Evolutionary conservation across 371 early-diverging fungal genomes (phyloP).

Genomic region (Basidiobolus heterosporus): DNA sequence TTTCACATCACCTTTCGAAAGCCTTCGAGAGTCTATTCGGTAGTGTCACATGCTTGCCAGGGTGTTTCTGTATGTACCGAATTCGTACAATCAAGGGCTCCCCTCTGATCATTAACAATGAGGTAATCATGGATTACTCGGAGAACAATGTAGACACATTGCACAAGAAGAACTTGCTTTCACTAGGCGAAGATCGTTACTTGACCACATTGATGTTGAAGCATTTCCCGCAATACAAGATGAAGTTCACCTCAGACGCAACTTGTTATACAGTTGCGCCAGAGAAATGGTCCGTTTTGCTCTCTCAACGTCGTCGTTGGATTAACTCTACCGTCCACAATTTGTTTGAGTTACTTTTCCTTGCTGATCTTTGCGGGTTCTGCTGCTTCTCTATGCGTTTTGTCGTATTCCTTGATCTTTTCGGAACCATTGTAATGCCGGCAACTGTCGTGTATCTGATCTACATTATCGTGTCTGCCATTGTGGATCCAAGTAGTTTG

Average conservation of each 20-base stretch:
- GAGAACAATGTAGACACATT: constrained; percentile 89
- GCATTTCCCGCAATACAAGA: constrained; percentile 92
- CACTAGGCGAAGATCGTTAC: constrained; percentile 72
- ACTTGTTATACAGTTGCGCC: constrained; percentile 93
- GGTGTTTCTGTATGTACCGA: constrained; percentile 81
- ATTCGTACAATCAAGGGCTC: constrained; percentile 43
- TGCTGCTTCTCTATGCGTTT: constrained; percentile 95
- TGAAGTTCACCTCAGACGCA: constrained; percentile 90
- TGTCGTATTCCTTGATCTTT: constrained; percentile 75
- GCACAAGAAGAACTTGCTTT: constrained; percentile 82
- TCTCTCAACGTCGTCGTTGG: constrained; percentile 85
- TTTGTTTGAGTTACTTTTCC: constrained; percentile 71
- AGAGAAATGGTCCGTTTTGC: constrained; percentile 77
- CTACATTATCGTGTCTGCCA: constrained; percentile 48
- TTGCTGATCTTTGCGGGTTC: constrained; percentile 85
- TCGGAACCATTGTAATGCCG: constrained; percentile 83
- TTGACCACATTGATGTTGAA: constrained; percentile 96
- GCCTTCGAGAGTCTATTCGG: constrained; percentile 76
- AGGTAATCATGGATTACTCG: constrained; percentile 82
- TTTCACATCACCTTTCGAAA: constrained; percentile 71
- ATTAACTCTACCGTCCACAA: constrained; percentile 98
- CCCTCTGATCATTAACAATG: constrained; percentile 41
- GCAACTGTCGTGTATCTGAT: constrained; percentile 72
- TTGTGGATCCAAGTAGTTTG: constrained; percentile 30
- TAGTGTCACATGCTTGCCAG: constrained; percentile 77